Evolutionary conservation across 2,329 filamentous ascomycete species (phyloP), one percentile per base, ranked within the genome.

Genomic region (Ophiostoma sp.): DNA sequence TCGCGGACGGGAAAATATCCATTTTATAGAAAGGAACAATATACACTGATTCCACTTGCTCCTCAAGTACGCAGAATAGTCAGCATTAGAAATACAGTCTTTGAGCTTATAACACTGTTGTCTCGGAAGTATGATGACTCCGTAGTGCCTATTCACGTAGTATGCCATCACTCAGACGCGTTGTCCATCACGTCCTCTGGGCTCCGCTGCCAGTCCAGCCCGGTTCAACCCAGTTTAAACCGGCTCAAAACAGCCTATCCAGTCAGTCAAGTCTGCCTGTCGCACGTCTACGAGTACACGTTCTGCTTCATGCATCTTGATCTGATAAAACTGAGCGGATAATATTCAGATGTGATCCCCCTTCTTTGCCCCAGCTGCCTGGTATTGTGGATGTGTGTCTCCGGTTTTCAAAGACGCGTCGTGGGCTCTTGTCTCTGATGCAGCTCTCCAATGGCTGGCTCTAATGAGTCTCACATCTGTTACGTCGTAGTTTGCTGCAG

Each of bases 271-370:
- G 27, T 27, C 27, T 27, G 27, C 27, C 27, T 27, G 27, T 27
- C 27, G 27, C 27, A 27, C 27, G 27, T 27, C 27, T 27, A 27
- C 27, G 27, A 49, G 45, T n/a, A 18, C 47, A 49, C 47, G 47
- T 16, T 64, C 36, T n/a, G 16, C 58, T 36, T n/a, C 44, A 49
- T 66, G 66, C 64, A 70, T 42, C 38, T 68, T 62, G 64, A 70
- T 70, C 69, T 70, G 69, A 70, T 70, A 70, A 70, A 60, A 27
- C 18, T 12, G 65, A 49, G 58, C 45, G 36, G 64, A 66, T 60
- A n/a, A 12, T 16, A 12, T 16, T 16, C 14, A 47, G 6, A 47
- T 11, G 9, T 27, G n/a, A 55, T 18, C 58, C 41, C 38, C 65
- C 38, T 38, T 63, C 38, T 55, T 47, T 9, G 49, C 49, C 49